Percentiles rank a stretch among this genome's conserved stretches.
Conservation (phyloP, 257 asterid genomes). For the Verbena officinalis region DNA sequence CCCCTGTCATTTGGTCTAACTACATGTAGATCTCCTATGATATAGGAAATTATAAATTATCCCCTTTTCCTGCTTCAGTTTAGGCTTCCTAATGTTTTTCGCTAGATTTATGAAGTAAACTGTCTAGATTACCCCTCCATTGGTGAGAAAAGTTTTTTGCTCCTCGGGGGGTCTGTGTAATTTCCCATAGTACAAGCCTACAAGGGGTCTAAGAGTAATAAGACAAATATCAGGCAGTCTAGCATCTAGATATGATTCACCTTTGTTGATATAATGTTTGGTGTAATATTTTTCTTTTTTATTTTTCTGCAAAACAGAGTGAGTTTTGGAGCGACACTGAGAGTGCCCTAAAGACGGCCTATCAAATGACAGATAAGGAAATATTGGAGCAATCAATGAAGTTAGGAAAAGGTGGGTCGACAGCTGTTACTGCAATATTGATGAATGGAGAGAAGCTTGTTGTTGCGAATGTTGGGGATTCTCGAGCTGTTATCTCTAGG, state of each 20-base stretch:
- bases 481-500: constrained; percentile 74
- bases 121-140: no score
- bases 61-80: no score
- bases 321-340: constrained; percentile 75
- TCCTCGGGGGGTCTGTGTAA: neutral
- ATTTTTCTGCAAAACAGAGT: constrained; percentile 39
- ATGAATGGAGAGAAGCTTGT: constrained; percentile 74
- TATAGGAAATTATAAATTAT: no score
- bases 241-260: no score
- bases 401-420: constrained; percentile 90
- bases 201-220: no score
- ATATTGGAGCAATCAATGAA: constrained; percentile 65
- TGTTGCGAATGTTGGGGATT: constrained; percentile 91
- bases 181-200: no score
- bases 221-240: no score
- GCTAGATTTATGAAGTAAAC: no score
- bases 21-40: no score
- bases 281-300: neutral
- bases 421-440: constrained; percentile 89
- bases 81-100: no score
- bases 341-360: constrained; percentile 68
- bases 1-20: no score
- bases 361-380: constrained; percentile 59
- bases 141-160: no score
- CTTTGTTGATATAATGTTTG: neutral